phyloP scores from a whole-genome alignment of 148 eudicot genomes.

The Persicaria maculosa region DNA sequence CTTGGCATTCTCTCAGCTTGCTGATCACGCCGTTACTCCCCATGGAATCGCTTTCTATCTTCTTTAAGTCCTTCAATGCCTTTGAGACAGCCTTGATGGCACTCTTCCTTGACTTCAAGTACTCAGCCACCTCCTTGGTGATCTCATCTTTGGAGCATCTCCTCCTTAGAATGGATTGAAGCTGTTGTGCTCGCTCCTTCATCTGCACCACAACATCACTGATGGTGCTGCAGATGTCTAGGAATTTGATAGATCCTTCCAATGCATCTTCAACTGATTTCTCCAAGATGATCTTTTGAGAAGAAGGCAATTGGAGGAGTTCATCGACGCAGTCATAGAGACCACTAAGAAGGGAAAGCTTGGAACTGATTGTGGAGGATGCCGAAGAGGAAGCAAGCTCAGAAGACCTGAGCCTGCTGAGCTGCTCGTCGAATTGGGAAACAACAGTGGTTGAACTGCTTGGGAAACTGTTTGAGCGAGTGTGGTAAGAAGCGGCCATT shows the following conservation, averaged over 20 bases:
- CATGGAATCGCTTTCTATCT: neutral
- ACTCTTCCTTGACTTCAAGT: neutral
- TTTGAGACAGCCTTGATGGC: neutral
- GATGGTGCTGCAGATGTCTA: too few species aligned
- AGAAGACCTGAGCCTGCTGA: too few species aligned
- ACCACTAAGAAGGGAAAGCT: neutral
- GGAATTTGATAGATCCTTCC: too few species aligned
- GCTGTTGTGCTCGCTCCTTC: neutral
- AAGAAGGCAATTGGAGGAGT: too few species aligned
- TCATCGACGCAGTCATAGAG: neutral
- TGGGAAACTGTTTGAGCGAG: conserved; percentile 11
- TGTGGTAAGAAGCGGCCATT: too few species aligned
- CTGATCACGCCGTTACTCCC: neutral
- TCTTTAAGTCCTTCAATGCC: conserved; percentile 5
- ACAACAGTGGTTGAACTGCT: neutral
- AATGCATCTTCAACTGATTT: neutral
- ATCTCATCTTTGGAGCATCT: neutral
- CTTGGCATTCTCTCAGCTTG: neutral
- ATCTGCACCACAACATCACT: too few species aligned
- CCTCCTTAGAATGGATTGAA: neutral
- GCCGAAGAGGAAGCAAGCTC: neutral
- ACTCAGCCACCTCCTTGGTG: neutral
- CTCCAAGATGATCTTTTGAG: neutral
- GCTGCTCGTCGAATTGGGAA: conserved; percentile 2
- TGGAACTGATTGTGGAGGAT: neutral